phyloP scores from a whole-genome alignment of 139 green algal genomes.

The Pedinophyceae sp. region DNA sequence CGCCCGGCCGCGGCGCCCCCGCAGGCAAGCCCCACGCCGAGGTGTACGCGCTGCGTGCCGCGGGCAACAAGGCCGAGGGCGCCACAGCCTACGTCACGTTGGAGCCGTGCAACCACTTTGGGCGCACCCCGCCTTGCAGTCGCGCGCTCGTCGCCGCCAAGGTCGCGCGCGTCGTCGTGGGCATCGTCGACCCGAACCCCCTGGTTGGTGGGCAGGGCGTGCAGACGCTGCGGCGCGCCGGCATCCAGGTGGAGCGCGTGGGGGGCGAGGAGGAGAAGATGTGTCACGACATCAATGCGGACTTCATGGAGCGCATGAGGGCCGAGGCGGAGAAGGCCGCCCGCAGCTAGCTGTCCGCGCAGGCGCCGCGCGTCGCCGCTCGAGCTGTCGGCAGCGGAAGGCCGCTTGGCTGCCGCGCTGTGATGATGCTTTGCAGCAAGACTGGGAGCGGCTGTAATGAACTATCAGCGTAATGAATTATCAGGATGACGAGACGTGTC shows the following conservation, averaged over 20 bases:
- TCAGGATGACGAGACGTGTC: no score
- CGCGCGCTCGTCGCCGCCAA: constrained; percentile 66
- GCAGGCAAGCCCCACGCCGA: constrained; percentile 92
- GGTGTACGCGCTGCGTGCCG: constrained; percentile 82
- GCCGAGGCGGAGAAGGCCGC: no score
- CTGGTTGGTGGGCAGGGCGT: constrained; percentile 50
- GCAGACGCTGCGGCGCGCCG: constrained; percentile 14
- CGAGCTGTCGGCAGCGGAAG: no score
- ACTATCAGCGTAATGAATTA: no score
- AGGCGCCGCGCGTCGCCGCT: no score
- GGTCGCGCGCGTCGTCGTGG: constrained; percentile 67
- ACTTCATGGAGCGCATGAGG: constrained; percentile 74
- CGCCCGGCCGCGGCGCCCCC: no score
- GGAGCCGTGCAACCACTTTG: constrained; percentile 95
- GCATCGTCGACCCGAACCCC: constrained; percentile 74
- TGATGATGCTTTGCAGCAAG: no score
- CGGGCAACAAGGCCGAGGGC: constrained; percentile 46
- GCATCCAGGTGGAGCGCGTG: constrained; percentile 40
- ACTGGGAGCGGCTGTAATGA: no score
- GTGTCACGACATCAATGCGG: constrained; percentile 49
- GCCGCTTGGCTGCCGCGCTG: no score
- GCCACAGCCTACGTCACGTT: constrained; percentile 96
- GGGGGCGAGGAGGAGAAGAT: constrained; percentile 35
- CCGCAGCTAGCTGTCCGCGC: no score
- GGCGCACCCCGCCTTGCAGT: constrained; percentile 84